A percentile compares a stretch with the other conserved stretches of the same genome.
Evolutionary conservation across 2,329 filamentous ascomycete genomes (phyloP).

Genomic region (Aspergillus caelatus): DNA sequence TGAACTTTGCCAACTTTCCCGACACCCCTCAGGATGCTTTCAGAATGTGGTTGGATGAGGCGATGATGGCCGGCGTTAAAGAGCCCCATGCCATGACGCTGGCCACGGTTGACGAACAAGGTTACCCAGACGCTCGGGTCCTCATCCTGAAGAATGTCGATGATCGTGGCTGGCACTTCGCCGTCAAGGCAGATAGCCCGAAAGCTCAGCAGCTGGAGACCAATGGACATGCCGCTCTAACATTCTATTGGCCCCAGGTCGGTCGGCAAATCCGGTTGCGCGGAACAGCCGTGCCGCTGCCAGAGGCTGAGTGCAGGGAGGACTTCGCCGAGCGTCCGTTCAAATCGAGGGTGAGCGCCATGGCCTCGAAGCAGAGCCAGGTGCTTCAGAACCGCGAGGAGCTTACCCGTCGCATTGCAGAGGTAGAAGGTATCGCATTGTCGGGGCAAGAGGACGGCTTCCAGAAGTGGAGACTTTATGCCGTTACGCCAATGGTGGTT

Average conservation of each 20-base stretch:
- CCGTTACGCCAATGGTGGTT: slow-evolving; percentile 13
- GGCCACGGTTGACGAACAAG: slow-evolving; percentile 18
- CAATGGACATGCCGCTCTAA: slow-evolving; percentile 13
- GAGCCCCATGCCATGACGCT: slow-evolving; percentile 25
- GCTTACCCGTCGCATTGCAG: slow-evolving; percentile 6
- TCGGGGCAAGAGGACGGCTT: slow-evolving; percentile 1
- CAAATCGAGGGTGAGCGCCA: slow-evolving; percentile 16
- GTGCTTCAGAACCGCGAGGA: slow-evolving; percentile 9
- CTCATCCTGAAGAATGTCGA: slow-evolving; percentile 23
- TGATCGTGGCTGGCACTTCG: slow-evolving; percentile 24
- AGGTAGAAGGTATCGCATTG: neutral
- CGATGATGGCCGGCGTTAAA: slow-evolving; percentile 8
- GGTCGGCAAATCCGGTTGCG: slow-evolving; percentile 19
- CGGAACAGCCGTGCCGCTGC: slow-evolving; percentile 9
- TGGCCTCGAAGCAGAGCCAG: slow-evolving; percentile 21
- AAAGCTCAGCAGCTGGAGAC: slow-evolving; percentile 16
- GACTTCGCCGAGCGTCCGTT: slow-evolving; percentile 17
- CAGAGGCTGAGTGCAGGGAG: slow-evolving; percentile 10
- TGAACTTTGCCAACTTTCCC: neutral
- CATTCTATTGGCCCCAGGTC: slow-evolving; percentile 22
- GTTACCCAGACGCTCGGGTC: slow-evolving; percentile 19
- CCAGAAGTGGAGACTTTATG: slow-evolving; percentile 19
- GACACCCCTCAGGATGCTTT: slow-evolving; percentile 16
- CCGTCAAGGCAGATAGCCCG: slow-evolving; percentile 18
- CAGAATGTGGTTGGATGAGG: slow-evolving; percentile 18